phyloP scores from a whole-genome alignment of 2,329 filamentous ascomycete genomes.

The Chrysoporthe puriensis region DNA sequence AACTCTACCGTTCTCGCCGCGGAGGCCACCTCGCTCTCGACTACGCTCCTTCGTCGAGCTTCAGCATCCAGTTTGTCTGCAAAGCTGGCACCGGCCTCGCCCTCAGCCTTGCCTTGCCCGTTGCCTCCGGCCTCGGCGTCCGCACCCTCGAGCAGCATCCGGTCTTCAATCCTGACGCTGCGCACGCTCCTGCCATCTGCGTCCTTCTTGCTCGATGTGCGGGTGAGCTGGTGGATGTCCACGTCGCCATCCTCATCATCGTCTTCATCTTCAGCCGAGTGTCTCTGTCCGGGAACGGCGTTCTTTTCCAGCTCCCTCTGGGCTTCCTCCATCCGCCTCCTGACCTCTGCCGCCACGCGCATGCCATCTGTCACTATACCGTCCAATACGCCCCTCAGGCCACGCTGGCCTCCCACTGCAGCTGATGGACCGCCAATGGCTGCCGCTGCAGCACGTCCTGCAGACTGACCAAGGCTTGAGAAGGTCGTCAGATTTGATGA shows the following conservation, averaged over 20 bases:
- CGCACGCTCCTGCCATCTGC: slow-evolving; percentile 66
- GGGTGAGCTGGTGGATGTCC: slow-evolving; percentile 20
- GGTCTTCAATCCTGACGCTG: slow-evolving; percentile 68
- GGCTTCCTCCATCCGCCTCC: slow-evolving; percentile 91
- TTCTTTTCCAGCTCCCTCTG: slow-evolving; percentile 89
- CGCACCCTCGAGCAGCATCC: slow-evolving; percentile 73
- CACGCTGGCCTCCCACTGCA: slow-evolving; percentile 67
- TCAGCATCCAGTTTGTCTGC: slow-evolving; percentile 28
- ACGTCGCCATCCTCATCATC: slow-evolving; percentile 68
- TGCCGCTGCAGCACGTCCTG: slow-evolving; percentile 47
- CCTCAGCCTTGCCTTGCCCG: slow-evolving; percentile 36
- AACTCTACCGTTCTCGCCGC: slow-evolving; percentile 51
- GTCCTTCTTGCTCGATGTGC: slow-evolving; percentile 56
- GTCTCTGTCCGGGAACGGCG: slow-evolving; percentile 62
- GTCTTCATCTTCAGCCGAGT: slow-evolving; percentile 65
- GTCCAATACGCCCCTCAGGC: slow-evolving; percentile 89
- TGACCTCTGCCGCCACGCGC: slow-evolving; percentile 90
- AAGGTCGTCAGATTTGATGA: slow-evolving; percentile 83
- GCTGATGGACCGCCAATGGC: slow-evolving; percentile 46
- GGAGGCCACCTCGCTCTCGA: slow-evolving; percentile 29
- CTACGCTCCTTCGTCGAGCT: slow-evolving; percentile 30
- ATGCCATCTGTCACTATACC: slow-evolving; percentile 98
- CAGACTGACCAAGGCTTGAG: slow-evolving; percentile 67
- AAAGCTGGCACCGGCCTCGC: slow-evolving; percentile 30
- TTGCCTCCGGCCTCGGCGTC: slow-evolving; percentile 66